Conservation (phyloP, 73 alveolate species). For the Effrenium voratum region DNA sequence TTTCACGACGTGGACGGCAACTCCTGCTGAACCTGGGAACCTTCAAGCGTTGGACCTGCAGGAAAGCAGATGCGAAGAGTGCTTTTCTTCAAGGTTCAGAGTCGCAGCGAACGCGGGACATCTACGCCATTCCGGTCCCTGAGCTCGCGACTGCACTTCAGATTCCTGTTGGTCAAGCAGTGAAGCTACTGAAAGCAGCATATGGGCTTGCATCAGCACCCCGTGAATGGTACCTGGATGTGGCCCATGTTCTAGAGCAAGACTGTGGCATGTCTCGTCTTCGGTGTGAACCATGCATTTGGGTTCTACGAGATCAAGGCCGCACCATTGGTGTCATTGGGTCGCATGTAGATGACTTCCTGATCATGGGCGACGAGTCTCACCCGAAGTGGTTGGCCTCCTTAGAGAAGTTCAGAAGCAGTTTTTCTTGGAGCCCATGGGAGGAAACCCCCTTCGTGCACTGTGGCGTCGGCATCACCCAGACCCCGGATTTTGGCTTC, state of each 20-base stretch:
- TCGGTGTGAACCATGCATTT: not conserved
- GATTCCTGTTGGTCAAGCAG: not conserved
- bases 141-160: not conserved
- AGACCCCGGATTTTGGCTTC: not conserved
- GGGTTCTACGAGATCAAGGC: not conserved
- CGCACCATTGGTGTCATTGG: not conserved
- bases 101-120: not conserved
- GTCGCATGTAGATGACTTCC: not conserved
- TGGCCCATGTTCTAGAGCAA: not conserved
- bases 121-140: not conserved
- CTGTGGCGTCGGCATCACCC: not conserved
- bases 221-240: not conserved
- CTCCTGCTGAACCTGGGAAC: not conserved
- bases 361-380: not conserved
- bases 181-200: not conserved
- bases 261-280: not conserved
- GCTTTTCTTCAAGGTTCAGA: not conserved
- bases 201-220: constrained; percentile 15
- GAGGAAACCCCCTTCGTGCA: not conserved
- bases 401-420: not conserved
- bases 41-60: not conserved
- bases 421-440: not conserved
- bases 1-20: not conserved
- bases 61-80: not conserved
- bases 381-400: not conserved